Base-by-base conservation (phyloP, 192 early-diverging fungal genomes). In the Mortierella claussenii region DNA sequence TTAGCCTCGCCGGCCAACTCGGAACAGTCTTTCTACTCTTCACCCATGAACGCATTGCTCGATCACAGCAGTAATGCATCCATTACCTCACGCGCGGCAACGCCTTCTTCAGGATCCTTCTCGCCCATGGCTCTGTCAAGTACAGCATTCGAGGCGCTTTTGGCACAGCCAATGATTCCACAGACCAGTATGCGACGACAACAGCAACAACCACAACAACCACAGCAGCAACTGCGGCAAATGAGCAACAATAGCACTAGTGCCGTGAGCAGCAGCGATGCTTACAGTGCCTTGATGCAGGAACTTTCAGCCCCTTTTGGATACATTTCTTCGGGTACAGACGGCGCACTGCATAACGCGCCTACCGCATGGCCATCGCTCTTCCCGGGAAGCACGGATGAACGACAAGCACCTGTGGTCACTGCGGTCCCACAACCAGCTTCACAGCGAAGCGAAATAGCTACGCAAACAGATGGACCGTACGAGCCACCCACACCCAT, bases 331-430 rank as follows among this genome's bases (percentile, higher is more conserved):
- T 7, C 51, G 0, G 20, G 34, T 34, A 18, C 21, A 23, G 70
- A 60, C 11, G 1, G 37, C 3, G 12, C 28, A 20, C 13, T 44
- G 13, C 31, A 12, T 31, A 40, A 37, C 12, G 37, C 37, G 2
- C 62, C 70, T 13, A 55, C 58, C 4, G 50, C 64, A 1, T 76
- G 71, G 71, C 71, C 71, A 32, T 76, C 71, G 17, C 71, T 76
- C 18, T 76, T 76, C 58, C 62, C 71, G 4, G 17, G 32, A 17
- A 17, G 51, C 12, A 27, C 23, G 2, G 50, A 55, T 1, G 68
- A 56, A 18, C 53, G 15, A 7, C 10, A 15, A 5, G 18, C 28
- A 17, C 3, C n/a, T 24, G 20, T 60, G 58, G 40, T 48, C 46
- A 53, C 33, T 18, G 34, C 51, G 1, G n/a, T 20, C 2, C 40